A percentile compares a stretch with the other conserved stretches of the same genome.
These are phyloP conservation scores for Colletotrichum cordylinicola DNA, from an alignment of 2,329 filamentous ascomycete genomes.

Conservation along the genomic window DNA sequence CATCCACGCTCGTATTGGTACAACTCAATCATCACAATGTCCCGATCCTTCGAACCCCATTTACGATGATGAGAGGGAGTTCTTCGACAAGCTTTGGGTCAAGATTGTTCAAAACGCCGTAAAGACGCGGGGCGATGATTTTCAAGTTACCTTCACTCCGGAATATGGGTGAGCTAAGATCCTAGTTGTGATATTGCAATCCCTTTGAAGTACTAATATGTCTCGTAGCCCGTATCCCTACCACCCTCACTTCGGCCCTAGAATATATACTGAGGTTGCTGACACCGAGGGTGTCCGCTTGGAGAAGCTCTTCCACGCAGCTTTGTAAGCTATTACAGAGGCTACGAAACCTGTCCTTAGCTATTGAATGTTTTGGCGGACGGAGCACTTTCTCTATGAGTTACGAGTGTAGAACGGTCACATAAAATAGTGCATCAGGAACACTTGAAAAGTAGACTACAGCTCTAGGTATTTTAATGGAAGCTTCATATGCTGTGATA, in stretches of 20 bases:
- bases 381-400: neutral
- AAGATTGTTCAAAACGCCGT: slow-evolving; percentile 18
- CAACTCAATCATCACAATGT: slow-evolving; percentile 40
- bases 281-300: slow-evolving; percentile 28
- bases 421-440: accelerated
- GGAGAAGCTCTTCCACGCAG: slow-evolving; percentile 25
- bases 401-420: neutral
- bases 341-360: neutral
- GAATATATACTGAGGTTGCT: slow-evolving; percentile 27
- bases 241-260: slow-evolving; percentile 25
- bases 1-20: slow-evolving; percentile 39
- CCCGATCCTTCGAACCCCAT: slow-evolving; percentile 35
- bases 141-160: neutral
- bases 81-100: slow-evolving; percentile 34
- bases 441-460: neutral
- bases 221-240: slow-evolving; percentile 28
- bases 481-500: neutral
- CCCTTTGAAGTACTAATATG: neutral
- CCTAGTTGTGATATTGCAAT: neutral
- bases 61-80: slow-evolving; percentile 32
- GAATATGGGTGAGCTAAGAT: slow-evolving; percentile 5
- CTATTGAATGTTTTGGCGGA: neutral
- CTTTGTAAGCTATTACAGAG: neutral
- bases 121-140: neutral
- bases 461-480: neutral